Evolutionary conservation across 2,329 filamentous ascomycete genomes (phyloP).

Genomic region (Hypoxylon sp.): DNA sequence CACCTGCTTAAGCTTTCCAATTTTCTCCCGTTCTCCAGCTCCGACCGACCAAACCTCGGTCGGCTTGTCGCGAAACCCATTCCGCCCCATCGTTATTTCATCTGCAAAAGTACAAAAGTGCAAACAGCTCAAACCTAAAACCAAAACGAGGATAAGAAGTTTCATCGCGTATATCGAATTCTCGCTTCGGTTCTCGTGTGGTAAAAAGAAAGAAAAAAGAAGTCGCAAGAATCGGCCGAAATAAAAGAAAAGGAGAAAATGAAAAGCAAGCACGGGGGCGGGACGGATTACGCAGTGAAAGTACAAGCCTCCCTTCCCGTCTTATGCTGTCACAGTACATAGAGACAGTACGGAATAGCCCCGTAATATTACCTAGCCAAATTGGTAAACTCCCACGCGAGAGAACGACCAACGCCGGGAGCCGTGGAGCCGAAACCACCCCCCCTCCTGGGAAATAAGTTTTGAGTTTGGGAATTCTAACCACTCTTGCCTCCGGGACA

Average conservation of each 20-base stretch:
- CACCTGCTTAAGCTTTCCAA: conserved; percentile 10
- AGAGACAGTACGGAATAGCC: conserved; percentile 35
- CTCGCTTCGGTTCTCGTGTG: not conserved
- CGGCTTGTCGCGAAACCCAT: conserved; percentile 16
- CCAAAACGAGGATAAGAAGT: no score
- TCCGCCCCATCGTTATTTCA: conserved; percentile 6
- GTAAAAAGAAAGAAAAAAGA: not conserved
- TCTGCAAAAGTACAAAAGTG: not conserved
- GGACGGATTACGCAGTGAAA: conserved; percentile 29
- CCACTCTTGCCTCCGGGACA: conserved; percentile 23
- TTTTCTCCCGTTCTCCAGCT: conserved; percentile 18
- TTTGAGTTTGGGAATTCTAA: conserved; percentile 31
- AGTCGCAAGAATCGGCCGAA: conserved; percentile 5
- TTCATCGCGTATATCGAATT: no score
- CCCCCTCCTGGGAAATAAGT: conserved; percentile 17
- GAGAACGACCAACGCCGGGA: conserved; percentile 37
- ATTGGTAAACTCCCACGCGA: conserved; percentile 36
- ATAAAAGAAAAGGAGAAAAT: conserved; percentile 19
- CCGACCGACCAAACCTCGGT: conserved; percentile 21
- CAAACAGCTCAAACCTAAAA: conserved; percentile 1
- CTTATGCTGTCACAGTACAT: conserved; percentile 33
- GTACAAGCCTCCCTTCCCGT: conserved; percentile 30
- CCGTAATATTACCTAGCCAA: conserved; percentile 37
- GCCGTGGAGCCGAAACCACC: conserved; percentile 35
- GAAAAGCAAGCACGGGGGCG: conserved; percentile 21